Percentiles rank a stretch among this genome's conserved stretches.
phyloP scores from a whole-genome alignment of 371 early-diverging fungal genomes.

The Smittium mucronatum region DNA sequence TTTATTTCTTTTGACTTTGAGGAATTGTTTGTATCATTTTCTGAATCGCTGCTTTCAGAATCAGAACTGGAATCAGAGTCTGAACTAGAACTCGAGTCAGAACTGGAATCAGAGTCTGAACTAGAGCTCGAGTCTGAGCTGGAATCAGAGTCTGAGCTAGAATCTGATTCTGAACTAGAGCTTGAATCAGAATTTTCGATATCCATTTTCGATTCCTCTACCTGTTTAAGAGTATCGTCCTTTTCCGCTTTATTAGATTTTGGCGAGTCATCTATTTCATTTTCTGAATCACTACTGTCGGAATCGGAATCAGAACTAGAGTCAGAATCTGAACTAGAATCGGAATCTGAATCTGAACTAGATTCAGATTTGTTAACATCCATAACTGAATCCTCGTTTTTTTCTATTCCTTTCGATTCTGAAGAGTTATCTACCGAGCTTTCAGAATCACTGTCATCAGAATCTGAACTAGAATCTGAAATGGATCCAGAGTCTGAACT shows the following conservation, averaged over 20 bases:
- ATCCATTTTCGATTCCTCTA: constrained; percentile 17
- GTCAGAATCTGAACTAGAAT: constrained; percentile 20
- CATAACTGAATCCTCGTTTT: constrained; percentile 16
- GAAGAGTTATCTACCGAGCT: constrained; percentile 15
- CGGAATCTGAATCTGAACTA: constrained; percentile 22
- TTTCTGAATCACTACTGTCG: constrained; percentile 16
- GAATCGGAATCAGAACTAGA: constrained; percentile 14
- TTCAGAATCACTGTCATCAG: constrained; percentile 4
- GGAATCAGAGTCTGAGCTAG: constrained; percentile 26
- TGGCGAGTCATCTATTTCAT: constrained; percentile 16
- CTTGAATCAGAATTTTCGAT: constrained; percentile 17
- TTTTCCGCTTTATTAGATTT: constrained; percentile 15
- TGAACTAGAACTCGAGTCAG: constrained; percentile 11
- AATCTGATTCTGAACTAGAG: constrained; percentile 14
- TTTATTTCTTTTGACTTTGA: constrained; percentile 12
- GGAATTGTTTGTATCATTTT: constrained; percentile 17
- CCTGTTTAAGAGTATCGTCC: constrained; percentile 13
- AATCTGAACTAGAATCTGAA: constrained; percentile 5
- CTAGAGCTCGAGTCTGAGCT: constrained; percentile 9
- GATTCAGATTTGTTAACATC: constrained; percentile 16
- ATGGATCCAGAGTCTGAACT: not conserved
- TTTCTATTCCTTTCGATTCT: constrained; percentile 11
- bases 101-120: constrained; percentile 10
- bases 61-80: constrained; percentile 19
- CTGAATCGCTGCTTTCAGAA: constrained; percentile 16